phyloP scores from a whole-genome alignment of 108 stramenopile genomes.

The Cyclostephanos invisitatus region DNA sequence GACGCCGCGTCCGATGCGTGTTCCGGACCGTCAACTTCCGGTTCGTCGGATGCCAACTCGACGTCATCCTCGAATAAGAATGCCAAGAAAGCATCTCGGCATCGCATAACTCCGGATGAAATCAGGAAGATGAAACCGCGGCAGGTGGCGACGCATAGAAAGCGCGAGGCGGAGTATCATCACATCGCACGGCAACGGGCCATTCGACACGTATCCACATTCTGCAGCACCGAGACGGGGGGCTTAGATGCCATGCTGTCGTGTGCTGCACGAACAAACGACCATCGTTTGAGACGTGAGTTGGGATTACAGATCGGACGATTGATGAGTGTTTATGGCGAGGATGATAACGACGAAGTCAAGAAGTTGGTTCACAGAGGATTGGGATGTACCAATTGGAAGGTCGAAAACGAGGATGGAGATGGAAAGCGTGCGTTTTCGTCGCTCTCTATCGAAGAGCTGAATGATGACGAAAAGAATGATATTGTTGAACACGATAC shows the following conservation, averaged over 20 bases:
- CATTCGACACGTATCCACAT: constrained; percentile 51
- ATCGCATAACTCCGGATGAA: constrained; percentile 44
- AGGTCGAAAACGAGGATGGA: constrained; percentile 33
- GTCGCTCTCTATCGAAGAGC: constrained; percentile 66
- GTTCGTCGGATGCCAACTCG: neutral
- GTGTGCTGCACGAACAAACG: constrained; percentile 44
- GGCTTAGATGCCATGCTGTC: constrained; percentile 64
- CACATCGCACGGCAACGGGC: constrained; percentile 57
- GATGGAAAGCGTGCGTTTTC: constrained; percentile 25
- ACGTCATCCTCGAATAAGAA: constrained; percentile 18
- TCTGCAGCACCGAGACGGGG: constrained; percentile 47
- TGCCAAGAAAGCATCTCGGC: constrained; percentile 19
- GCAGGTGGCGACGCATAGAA: constrained; percentile 66
- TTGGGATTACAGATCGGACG: constrained; percentile 43
- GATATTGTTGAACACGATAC: constrained; percentile 42
- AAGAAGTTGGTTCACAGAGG: constrained; percentile 52
- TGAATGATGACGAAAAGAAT: constrained; percentile 62
- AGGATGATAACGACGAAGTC: constrained; percentile 58
- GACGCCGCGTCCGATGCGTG: constrained; percentile 59
- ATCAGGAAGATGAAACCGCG: constrained; percentile 65
- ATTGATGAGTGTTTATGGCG: constrained; percentile 54
- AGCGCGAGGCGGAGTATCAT: constrained; percentile 54
- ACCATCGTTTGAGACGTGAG: constrained; percentile 55
- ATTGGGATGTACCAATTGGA: constrained; percentile 51
- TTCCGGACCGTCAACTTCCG: constrained; percentile 27